Evolutionary conservation across 179 eudicot species (phyloP).

Genomic region (Amaranthus tricolor): DNA sequence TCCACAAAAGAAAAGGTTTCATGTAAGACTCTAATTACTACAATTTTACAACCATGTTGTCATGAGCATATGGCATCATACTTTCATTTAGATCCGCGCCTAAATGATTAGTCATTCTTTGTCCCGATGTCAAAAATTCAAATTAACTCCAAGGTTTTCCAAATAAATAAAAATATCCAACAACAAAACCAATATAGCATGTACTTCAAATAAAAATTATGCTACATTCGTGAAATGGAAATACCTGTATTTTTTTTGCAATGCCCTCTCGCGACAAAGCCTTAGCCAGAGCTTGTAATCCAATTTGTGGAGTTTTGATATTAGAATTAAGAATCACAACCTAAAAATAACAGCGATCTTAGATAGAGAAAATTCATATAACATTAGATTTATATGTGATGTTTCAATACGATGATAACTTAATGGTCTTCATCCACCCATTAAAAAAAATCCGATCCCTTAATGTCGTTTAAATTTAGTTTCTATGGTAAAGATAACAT

Average conservation of each 20-base stretch:
- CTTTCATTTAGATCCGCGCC: neutral
- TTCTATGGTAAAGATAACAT: neutral
- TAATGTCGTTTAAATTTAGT: neutral
- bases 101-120: no score
- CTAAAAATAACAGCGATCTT: constrained; percentile 32
- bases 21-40: neutral
- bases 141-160: neutral
- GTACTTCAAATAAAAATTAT: neutral
- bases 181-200: neutral
- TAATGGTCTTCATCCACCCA: neutral
- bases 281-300: constrained; percentile 87
- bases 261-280: constrained; percentile 84
- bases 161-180: neutral
- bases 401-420: neutral
- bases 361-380: neutral
- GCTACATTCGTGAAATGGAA: constrained; percentile 18
- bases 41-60: neutral
- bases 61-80: neutral
- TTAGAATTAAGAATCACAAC: constrained; percentile 87
- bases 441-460: neutral
- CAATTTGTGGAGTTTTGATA: constrained; percentile 70
- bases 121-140: neutral
- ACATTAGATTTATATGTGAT: neutral
- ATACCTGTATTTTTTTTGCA: constrained; percentile 93
- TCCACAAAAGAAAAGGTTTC: neutral